These are phyloP conservation scores for Tolypocladium ophioglossoides DNA, from an alignment of 2,329 filamentous ascomycete species.

Conservation along the genomic window DNA sequence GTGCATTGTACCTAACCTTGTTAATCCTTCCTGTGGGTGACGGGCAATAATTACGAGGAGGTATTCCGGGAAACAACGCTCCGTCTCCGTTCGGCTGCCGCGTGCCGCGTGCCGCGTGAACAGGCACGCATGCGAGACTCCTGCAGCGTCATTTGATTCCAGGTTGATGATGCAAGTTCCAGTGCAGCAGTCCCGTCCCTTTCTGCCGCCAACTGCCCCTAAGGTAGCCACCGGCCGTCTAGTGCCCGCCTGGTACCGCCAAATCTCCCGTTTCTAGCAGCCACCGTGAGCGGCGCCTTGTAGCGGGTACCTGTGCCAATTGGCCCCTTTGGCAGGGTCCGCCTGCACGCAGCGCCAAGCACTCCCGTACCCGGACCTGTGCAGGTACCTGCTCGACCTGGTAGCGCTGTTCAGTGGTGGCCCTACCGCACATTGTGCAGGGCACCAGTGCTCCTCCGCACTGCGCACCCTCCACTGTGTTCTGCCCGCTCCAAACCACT, in stretches of 20 bases:
- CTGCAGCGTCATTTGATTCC: neutral
- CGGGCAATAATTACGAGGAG: too few relatives aligned
- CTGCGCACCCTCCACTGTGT: too few relatives aligned
- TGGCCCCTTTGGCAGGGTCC: neutral
- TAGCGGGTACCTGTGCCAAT: neutral
- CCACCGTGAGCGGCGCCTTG: neutral
- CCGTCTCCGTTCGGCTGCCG: neutral
- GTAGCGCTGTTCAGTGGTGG: neutral
- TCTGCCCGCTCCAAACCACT: neutral
- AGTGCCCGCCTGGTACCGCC: neutral
- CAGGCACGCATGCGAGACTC: neutral
- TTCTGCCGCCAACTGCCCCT: neutral
- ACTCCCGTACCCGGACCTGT: neutral
- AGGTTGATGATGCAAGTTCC: neutral
- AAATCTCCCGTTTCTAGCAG: neutral
- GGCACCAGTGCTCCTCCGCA: neutral
- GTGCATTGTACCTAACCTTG: too few relatives aligned
- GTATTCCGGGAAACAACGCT: too few relatives aligned
- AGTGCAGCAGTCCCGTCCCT: too few relatives aligned
- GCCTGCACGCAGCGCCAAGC: neutral
- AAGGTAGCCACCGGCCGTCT: neutral
- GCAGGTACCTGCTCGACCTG: neutral
- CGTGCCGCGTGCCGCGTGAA: neutral
- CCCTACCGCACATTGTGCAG: neutral
- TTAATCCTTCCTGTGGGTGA: too few relatives aligned